Evolutionary conservation across 352 stramenopile genomes (phyloP).

Genomic region (Phytophthora sansomeana): DNA sequence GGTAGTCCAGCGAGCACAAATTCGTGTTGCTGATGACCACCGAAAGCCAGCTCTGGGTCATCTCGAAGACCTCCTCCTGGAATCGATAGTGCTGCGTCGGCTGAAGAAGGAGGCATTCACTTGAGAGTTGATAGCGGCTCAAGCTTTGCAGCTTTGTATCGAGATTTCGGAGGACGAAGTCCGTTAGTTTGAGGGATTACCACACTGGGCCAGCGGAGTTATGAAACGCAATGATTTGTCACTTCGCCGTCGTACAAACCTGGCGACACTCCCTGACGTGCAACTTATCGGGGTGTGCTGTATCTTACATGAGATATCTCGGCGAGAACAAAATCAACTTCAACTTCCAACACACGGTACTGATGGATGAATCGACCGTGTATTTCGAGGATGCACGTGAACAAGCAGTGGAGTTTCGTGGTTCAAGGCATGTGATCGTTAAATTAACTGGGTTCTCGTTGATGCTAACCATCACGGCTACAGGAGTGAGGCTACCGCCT

Average conservation of each 20-base stretch:
- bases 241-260: neutral
- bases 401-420: neutral
- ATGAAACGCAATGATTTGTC: neutral
- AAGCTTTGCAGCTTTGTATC: slow-evolving; percentile 2
- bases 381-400: slow-evolving; percentile 1
- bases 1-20: too few species aligned
- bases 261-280: neutral
- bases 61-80: too few species aligned
- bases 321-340: neutral
- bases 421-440: neutral
- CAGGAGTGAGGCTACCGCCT: neutral
- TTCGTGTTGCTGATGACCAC: too few species aligned
- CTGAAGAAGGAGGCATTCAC: neutral
- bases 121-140: neutral
- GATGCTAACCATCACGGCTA: neutral
- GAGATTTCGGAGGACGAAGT: neutral
- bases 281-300: neutral
- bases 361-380: neutral
- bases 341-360: too few species aligned
- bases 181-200: neutral
- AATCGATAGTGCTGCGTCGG: too few species aligned
- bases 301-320: neutral
- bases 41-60: too few species aligned
- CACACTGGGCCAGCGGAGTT: neutral
- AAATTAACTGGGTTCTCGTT: neutral